Evolutionary conservation across 2,329 filamentous ascomycete species (phyloP), one percentile per base, ranked within the genome.

Genomic region (Thelonectria olida): DNA sequence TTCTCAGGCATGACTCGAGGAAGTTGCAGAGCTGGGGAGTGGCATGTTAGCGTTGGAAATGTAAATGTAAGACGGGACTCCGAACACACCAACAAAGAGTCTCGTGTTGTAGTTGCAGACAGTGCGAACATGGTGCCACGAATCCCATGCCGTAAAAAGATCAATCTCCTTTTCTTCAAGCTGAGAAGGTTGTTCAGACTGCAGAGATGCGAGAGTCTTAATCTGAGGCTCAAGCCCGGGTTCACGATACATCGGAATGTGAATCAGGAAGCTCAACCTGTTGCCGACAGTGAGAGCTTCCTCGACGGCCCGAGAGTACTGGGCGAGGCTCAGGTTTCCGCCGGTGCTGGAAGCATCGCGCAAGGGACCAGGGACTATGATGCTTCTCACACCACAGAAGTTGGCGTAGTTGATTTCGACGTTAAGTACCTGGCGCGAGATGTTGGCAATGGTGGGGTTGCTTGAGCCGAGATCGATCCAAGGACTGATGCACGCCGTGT

Each of bases 381-480:
- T 84, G 76, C 91, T 96, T 57, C 89, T 88, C 48, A 96, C 86
- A 34, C 96, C 96, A 73, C 93, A 97, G 79, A 98, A 99, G 64
- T 93, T 94, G 65, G 96, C 96, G 79, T 97, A 99, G 49, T 93
- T 92, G 48, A 98, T 86, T 75, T 99, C 96, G 38, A 97, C 84
- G 74, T 93, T 93, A 65, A 99, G 82, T 7, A 97, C 91, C 78
- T 97, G 95, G 44, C 92, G 88, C 34, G 95, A 97, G 60, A 98
- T 85, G 75, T 92, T 92, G 7, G 93, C 89, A 64, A 98, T 89
- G 64, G 95, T 78, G 7, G 93, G 92, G 75, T 97, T 91, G 2
- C 88, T 80, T 2, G 94, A 97, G 70, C 90, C 90, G 12, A 98
- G 81, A 74, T 98, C 94, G 67, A 97, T 95, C 95, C 95, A 98